Percentiles rank a stretch among this genome's conserved stretches.
Conservation (phyloP, 164 flowering plant species). For the Dillenia suffruticosa region DNA sequence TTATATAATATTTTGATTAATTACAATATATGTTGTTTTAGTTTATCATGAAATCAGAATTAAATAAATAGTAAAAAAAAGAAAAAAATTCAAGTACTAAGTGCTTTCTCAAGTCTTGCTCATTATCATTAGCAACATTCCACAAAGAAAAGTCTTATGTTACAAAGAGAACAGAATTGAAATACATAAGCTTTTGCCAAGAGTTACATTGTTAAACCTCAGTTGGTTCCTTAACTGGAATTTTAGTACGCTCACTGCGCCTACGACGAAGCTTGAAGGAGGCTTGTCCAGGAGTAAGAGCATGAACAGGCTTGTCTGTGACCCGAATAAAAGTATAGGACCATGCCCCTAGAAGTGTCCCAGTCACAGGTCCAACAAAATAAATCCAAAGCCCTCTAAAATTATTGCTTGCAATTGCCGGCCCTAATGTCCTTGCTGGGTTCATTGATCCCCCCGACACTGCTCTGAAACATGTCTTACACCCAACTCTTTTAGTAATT, state of each 20-base stretch:
- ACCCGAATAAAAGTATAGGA: slow-evolving; percentile 53
- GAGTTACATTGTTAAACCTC: too few relatives aligned
- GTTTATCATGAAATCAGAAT: too few relatives aligned
- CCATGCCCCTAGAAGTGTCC: slow-evolving; percentile 63
- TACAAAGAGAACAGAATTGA: too few relatives aligned
- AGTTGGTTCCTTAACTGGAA: slow-evolving; percentile 11
- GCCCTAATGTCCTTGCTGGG: slow-evolving; percentile 80
- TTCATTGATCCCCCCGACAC: slow-evolving; percentile 93
- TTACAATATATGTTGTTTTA: too few relatives aligned
- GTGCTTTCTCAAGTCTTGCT: too few relatives aligned
- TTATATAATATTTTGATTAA: too few relatives aligned
- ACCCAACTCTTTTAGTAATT: too few relatives aligned
- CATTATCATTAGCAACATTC: too few relatives aligned
- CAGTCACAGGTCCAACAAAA: slow-evolving; percentile 56
- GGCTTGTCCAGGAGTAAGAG: slow-evolving; percentile 22
- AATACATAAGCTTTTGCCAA: too few relatives aligned
- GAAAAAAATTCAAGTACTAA: too few relatives aligned
- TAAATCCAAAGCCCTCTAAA: slow-evolving; percentile 75
- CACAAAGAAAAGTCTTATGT: too few relatives aligned
- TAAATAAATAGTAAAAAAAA: too few relatives aligned
- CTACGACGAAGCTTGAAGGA: slow-evolving; percentile 41
- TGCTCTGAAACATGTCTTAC: slow-evolving; percentile 34
- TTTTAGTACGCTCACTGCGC: slow-evolving; percentile 17
- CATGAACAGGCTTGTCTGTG: slow-evolving; percentile 22
- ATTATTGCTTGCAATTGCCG: slow-evolving; percentile 64